These are phyloP conservation scores for Tricholoma matsutake DNA, from an alignment of 768 basidiomycete species.

Conservation along the genomic window DNA sequence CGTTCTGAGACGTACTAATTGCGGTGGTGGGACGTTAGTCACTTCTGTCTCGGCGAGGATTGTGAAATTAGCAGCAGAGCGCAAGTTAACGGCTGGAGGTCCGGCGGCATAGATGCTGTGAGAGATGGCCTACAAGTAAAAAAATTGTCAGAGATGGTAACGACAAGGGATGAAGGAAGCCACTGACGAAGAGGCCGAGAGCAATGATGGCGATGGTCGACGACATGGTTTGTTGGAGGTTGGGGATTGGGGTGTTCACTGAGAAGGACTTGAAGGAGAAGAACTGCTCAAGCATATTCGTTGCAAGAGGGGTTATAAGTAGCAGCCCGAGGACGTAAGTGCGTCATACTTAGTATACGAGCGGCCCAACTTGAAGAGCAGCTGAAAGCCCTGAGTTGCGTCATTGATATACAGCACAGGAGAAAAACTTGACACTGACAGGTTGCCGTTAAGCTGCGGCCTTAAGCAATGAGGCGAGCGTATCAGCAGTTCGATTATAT, in stretches of 20 bases:
- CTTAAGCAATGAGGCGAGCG: not conserved
- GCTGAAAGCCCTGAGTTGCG: not conserved
- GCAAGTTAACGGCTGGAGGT: not conserved
- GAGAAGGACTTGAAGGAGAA: not conserved
- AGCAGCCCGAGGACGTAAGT: not conserved
- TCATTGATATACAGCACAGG: not conserved
- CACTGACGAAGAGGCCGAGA: too few species aligned
- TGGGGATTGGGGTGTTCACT: not conserved
- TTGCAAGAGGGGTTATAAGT: not conserved
- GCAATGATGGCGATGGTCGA: too few species aligned
- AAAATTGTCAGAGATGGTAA: not conserved
- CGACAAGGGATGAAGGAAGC: not conserved
- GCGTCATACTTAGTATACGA: not conserved
- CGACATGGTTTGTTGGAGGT: not conserved
- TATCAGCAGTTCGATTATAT: not conserved
- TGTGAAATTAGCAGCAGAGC: not conserved
- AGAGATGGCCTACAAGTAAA: not conserved
- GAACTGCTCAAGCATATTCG: not conserved
- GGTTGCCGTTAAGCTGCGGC: not conserved
- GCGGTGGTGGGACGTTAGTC: not conserved
- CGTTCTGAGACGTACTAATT: not conserved
- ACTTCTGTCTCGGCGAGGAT: not conserved
- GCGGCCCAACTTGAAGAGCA: not conserved
- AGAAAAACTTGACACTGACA: not conserved
- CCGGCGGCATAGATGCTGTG: not conserved